Base-by-base conservation (phyloP, 1,139 yeast genomes). In the Pichia cactophila region DNA sequence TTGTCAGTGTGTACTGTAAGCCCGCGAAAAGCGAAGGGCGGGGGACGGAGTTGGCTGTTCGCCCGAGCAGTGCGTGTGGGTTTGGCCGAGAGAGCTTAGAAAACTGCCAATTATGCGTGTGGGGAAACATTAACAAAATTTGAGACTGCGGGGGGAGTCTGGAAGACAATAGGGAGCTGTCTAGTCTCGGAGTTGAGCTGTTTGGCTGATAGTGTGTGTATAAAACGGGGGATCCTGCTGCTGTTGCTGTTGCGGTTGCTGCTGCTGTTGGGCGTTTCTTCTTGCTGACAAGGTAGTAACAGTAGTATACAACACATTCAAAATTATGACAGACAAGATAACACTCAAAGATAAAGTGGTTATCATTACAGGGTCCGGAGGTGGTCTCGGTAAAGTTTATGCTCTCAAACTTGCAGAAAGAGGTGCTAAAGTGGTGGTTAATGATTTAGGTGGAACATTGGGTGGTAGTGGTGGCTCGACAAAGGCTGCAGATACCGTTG, bases 361-460 rank as follows among this genome's bases (percentile, higher is more conserved):
- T 36, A 79, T 89, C 56, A 82, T 92, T 66, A 92, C 97, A 51
- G 98, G 97, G 44, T 95, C 97, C 47, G 98, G 98, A 57, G 97
- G 97, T 60, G 98, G 97, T 40, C 78, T 92, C 47, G 98, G 98
- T 41, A 85, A 77, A 64, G 82, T 82, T 48, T 92, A 92, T 68
- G 95, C 97, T 26, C 71, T 87, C 40, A 90, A 84, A 60, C 90
- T 77, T 68, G 97, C 96, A 48, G 74, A 81, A 56, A 75, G 96
- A 61, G 97, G 97, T 43, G 98, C 97, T 56, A 82, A 80, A 63
- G 85, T 83, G 44, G 96, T 92, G 45, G 97, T 92, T 14, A 92
- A 92, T 66, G 97, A 92, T 69, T 75, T 92, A 56, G 97, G 97
- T 52, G 95, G 95, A 33, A 75, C 92, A 29, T 72, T 86, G 52